Evolutionary conservation across 2,329 filamentous ascomycete genomes (phyloP).

Genomic region (Alternaria gaisen): DNA sequence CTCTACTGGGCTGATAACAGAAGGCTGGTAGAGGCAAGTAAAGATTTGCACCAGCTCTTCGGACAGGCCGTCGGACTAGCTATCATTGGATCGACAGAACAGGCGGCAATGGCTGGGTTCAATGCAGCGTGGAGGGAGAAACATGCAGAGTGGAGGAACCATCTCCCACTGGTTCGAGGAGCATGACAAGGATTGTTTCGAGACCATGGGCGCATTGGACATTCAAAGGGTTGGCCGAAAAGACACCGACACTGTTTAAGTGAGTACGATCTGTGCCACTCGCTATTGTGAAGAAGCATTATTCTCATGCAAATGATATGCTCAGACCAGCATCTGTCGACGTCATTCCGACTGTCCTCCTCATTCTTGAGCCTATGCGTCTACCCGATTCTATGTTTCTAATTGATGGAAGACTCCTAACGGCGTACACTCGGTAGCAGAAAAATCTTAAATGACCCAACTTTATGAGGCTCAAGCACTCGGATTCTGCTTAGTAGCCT

Average conservation of each 20-base stretch:
- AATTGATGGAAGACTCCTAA: not conserved
- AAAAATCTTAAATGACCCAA: not conserved
- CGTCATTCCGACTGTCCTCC: not conserved
- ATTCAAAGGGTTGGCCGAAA: not conserved
- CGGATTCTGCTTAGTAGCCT: slow-evolving; percentile 30
- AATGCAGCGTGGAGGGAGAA: slow-evolving; percentile 32
- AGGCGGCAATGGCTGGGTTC: slow-evolving; percentile 40
- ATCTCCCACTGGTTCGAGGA: slow-evolving; percentile 13
- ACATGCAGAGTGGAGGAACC: slow-evolving; percentile 15
- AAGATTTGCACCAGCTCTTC: slow-evolving; percentile 39
- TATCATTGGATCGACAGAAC: slow-evolving; percentile 37
- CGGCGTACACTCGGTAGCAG: not conserved
- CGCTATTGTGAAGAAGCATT: not conserved
- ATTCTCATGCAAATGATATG: not conserved
- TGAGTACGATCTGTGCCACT: not conserved
- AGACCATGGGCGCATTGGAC: not conserved
- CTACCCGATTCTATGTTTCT: not conserved
- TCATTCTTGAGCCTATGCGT: not conserved
- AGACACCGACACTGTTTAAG: not conserved
- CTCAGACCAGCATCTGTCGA: not conserved
- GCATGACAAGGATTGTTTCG: slow-evolving; percentile 2
- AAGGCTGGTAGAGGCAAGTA: slow-evolving; percentile 24
- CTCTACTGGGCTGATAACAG: slow-evolving; percentile 11
- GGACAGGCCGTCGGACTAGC: slow-evolving; percentile 35
- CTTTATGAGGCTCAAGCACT: not conserved